Evolutionary conservation across 2,329 filamentous ascomycete species (phyloP).

Genomic region (Huntiella decipiens): DNA sequence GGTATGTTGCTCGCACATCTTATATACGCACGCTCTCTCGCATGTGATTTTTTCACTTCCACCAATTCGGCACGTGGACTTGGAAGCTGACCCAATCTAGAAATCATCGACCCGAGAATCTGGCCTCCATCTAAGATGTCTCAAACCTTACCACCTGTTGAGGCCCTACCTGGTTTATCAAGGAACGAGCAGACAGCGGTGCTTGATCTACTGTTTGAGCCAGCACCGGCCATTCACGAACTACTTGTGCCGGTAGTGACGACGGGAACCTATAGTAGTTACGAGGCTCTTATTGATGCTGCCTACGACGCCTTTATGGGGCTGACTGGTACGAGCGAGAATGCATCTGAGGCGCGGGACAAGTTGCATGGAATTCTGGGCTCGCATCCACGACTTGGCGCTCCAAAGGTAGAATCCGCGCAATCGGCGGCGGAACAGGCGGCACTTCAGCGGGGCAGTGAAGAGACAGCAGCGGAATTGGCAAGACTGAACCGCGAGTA

Average conservation of each 20-base stretch:
- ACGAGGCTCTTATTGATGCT: conserved; percentile 47
- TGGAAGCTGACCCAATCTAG: too few species aligned
- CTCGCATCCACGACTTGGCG: conserved; percentile 69
- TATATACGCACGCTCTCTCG: too few species aligned
- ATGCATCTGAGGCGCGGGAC: too few species aligned
- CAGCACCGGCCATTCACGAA: conserved; percentile 53
- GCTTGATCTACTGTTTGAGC: conserved; percentile 73
- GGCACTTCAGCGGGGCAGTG: conserved; percentile 41
- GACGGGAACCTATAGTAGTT: conserved; percentile 38
- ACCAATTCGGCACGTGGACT: too few species aligned
- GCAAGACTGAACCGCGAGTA: conserved; percentile 54
- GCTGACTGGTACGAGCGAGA: too few species aligned
- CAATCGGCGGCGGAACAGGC: conserved; percentile 71
- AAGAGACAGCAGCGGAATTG: conserved; percentile 38
- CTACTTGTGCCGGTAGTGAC: conserved; percentile 51
- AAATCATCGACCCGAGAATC: too few species aligned
- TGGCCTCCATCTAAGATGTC: too few species aligned
- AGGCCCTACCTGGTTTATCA: conserved; percentile 34
- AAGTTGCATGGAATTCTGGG: conserved; percentile 53
- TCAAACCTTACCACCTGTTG: conserved; percentile 33
- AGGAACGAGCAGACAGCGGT: conserved; percentile 34
- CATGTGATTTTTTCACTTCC: too few species aligned
- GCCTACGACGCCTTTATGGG: conserved; percentile 41
- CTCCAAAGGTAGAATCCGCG: conserved; percentile 62
- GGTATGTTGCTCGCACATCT: too few species aligned